Evolutionary conservation across 352 stramenopile species (phyloP), one percentile per base, ranked within the genome.

Genomic region (Globisporangium cederbergense): DNA sequence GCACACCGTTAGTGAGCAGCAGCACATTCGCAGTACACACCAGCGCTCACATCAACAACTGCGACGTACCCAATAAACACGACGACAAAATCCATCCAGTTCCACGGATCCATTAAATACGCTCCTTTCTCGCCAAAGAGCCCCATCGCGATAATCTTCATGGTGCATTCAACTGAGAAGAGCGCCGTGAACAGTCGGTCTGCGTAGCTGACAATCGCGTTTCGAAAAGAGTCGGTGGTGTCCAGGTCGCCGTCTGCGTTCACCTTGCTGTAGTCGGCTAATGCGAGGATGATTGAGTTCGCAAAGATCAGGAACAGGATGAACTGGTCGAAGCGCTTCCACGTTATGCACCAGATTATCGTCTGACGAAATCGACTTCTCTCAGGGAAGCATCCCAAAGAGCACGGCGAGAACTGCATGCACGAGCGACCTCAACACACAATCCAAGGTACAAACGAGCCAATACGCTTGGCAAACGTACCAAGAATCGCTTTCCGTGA

Each of bases 91-190:
- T 97, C 91, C 63, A 97, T 81, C 58, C 85, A 80, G 53, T 97
- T 97, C 91, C 89, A 97, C 13, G 82, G 68, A 62, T 97, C 87
- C 66, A 83, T 83, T 20, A 96, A 73, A 64, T 97, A 97, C n/a
- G 72, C 74, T 4, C 83, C 82, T 62, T 86, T 61, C 2, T 89
- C 86, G 1, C 79, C 70, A 50, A 89, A 72, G 43, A 92, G 73
- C 0, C 91, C 91, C 76, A 96, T 87, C 28, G 85, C 87, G 34
- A 97, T 73, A 36, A 97, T 91, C 64, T 98, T 98, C 63, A 98
- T 76, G 1, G 83, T 74, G 58, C 82, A 93, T 64, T 98, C 93
- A 36, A 97, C 67, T 11, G 88, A 84, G 60, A 98, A 98, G 2
- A 90, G 65, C 20, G 75, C 66, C 1, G 83, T 86, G 68, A 86